Percentiles rank a stretch among this genome's conserved stretches.
phyloP scores from a whole-genome alignment of 140 eudicot species.

The Ambrosia hybrid region DNA sequence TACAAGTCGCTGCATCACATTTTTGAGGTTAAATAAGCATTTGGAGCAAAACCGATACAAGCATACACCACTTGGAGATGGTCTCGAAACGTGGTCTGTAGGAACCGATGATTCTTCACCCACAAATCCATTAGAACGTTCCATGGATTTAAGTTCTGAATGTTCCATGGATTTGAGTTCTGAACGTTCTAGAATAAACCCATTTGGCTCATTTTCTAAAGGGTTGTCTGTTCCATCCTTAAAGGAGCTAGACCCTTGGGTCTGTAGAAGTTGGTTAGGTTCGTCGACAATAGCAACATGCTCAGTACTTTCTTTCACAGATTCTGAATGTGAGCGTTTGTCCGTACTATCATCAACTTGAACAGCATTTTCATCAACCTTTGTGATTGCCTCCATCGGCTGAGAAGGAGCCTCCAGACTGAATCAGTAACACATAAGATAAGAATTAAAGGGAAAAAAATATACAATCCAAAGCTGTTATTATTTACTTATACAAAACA shows the following conservation, averaged over 20 bases:
- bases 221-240: slow-evolving; percentile 20
- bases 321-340: slow-evolving; percentile 30
- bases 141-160: slow-evolving; percentile 29
- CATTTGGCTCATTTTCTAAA: slow-evolving; percentile 23
- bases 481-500: neutral
- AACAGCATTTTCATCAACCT: neutral
- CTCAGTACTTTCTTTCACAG: slow-evolving; percentile 26
- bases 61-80: slow-evolving; percentile 37
- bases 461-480: neutral
- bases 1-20: slow-evolving; percentile 38
- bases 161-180: slow-evolving; percentile 31
- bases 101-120: slow-evolving; percentile 22
- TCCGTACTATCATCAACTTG: slow-evolving; percentile 21
- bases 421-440: slow-evolving; percentile 22
- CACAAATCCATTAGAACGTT: slow-evolving; percentile 49
- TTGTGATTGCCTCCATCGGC: slow-evolving; percentile 30
- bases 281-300: slow-evolving; percentile 15
- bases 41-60: slow-evolving; percentile 64
- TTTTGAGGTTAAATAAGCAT: slow-evolving; percentile 58
- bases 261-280: slow-evolving; percentile 24
- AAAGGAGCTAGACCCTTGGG: slow-evolving; percentile 30
- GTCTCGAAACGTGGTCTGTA: slow-evolving; percentile 14
- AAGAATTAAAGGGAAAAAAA: neutral
- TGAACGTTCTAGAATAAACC: slow-evolving; percentile 24
- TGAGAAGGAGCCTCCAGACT: slow-evolving; percentile 70